Conservation (phyloP, 78 protist species). For the Chrysochromulina tobinii region DNA sequence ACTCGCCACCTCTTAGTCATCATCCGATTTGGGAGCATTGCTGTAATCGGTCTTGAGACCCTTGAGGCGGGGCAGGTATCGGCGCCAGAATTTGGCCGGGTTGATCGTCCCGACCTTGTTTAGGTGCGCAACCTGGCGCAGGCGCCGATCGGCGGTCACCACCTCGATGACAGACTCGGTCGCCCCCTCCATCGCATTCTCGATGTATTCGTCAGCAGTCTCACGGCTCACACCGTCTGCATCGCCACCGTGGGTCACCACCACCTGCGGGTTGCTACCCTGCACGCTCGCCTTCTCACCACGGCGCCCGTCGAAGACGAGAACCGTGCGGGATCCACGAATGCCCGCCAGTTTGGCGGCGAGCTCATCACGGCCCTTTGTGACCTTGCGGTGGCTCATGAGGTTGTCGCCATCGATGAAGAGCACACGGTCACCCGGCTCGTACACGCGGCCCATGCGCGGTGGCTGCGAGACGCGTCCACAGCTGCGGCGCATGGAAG, state of each 20-base stretch:
- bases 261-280: not conserved
- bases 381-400: not conserved
- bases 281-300: not conserved
- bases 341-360: not conserved
- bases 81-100: not conserved
- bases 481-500: too few relatives aligned
- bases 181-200: too few relatives aligned
- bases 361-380: not conserved
- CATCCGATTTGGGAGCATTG: not conserved
- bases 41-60: not conserved
- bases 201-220: not conserved
- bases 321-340: not conserved
- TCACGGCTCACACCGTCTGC: not conserved
- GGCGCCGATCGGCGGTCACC: not conserved
- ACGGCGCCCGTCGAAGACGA: not conserved
- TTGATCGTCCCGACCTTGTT: not conserved
- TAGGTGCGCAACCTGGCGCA: not conserved
- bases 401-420: not conserved
- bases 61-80: conserved; percentile 15
- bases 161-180: not conserved
- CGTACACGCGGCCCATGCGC: too few relatives aligned
- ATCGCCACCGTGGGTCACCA: not conserved
- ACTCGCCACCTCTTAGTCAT: too few relatives aligned
- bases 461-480: too few relatives aligned
- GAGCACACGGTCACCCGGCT: too few relatives aligned